Percentiles rank a stretch among this genome's conserved stretches.
These are phyloP conservation scores for Russula earlei DNA, from an alignment of 768 basidiomycete genomes.

Conservation along the genomic window DNA sequence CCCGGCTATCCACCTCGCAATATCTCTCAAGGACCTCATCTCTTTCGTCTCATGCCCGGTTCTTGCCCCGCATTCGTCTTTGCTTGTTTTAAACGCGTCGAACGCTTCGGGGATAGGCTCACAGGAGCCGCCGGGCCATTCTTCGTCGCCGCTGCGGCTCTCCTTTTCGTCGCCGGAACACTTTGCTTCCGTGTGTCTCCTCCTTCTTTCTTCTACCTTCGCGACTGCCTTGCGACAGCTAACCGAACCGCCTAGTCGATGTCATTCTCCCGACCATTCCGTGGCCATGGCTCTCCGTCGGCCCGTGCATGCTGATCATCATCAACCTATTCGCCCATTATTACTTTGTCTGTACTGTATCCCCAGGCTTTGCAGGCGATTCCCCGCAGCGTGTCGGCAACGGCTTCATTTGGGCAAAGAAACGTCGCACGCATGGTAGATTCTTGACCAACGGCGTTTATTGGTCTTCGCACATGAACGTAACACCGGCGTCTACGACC, in stretches of 20 bases:
- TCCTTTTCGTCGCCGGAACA: conserved; percentile 58
- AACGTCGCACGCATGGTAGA: conserved; percentile 24
- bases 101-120: conserved; percentile 64
- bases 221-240: too few species aligned
- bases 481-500: conserved; percentile 38
- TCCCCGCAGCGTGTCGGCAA: conserved; percentile 33
- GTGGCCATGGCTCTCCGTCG: conserved; percentile 48
- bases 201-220: background rate
- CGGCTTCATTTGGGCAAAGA: conserved; percentile 50
- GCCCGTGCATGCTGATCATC: conserved; percentile 65
- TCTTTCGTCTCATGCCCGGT: conserved; percentile 14
- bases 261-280: conserved; percentile 62
- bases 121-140: conserved; percentile 89
- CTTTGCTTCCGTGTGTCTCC: conserved; percentile 69
- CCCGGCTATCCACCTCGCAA: background rate
- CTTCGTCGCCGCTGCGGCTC: conserved; percentile 74
- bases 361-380: conserved; percentile 74
- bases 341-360: conserved; percentile 70
- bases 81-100: conserved; percentile 55
- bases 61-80: conserved; percentile 31
- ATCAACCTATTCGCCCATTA: conserved; percentile 76
- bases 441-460: conserved; percentile 34
- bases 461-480: conserved; percentile 40
- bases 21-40: too few species aligned
- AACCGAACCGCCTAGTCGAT: conserved; percentile 59